Evolutionary conservation across 73 alveolate species (phyloP).

Genomic region (Paramecium octaurelia): DNA sequence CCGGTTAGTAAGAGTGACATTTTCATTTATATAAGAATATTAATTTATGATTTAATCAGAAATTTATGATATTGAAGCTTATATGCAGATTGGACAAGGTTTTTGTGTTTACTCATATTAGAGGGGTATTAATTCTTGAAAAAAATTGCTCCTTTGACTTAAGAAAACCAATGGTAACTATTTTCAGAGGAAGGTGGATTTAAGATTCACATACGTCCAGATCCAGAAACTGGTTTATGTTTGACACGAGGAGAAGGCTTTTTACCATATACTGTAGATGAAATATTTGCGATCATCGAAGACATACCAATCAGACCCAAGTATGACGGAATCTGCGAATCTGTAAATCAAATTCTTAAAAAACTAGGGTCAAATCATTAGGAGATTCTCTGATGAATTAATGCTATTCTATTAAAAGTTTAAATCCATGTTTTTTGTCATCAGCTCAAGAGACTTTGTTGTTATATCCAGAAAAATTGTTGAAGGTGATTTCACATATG

Average conservation of each 20-base stretch:
- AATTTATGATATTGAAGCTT: neutral
- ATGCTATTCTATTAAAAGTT: neutral
- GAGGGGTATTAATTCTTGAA: neutral
- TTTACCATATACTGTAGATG: neutral
- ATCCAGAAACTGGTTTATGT: neutral
- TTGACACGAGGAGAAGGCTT: conserved; percentile 16
- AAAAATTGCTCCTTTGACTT: neutral
- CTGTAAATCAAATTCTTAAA: neutral
- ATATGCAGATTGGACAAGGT: neutral
- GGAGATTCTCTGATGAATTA: neutral
- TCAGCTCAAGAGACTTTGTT: neutral
- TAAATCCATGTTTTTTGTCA: conserved; percentile 1
- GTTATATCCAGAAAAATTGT: neutral
- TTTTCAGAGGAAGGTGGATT: neutral
- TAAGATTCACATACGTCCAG: neutral
- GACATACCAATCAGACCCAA: neutral
- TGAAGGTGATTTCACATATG: conserved; percentile 16
- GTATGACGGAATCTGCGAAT: conserved; percentile 1
- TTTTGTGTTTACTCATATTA: neutral
- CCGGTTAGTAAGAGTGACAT: neutral
- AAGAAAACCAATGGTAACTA: neutral
- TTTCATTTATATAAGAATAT: neutral
- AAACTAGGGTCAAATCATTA: neutral
- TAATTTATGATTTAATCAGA: neutral
- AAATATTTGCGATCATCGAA: neutral